Evolutionary conservation across 306 rosid genomes (phyloP), one percentile per base, ranked within the genome.

Genomic region (Lathyrus tuberosus): DNA sequence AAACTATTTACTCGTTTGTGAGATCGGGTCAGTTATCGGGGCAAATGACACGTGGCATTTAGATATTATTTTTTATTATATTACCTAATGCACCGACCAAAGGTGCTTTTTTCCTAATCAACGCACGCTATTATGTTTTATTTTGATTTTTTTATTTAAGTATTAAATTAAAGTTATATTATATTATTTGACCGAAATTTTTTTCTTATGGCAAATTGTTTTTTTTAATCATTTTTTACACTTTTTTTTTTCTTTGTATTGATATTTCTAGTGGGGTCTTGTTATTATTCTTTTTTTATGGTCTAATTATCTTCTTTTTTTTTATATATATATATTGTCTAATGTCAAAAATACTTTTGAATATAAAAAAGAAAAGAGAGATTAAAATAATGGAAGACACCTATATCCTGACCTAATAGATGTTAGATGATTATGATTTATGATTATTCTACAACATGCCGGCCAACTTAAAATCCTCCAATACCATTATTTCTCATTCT

Each of bases 1-100:
- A 66, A 46, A 76, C 68, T 54, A 67, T 10, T 2, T 20, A 20
- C 2, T 0, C 31, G 10, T 24, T 17, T 1, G 77, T 26, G 62
- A 64, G 26, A 75, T 42, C 47, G 46, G 69, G 74, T 63, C 35
- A 1, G 8, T 9, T 16, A 13, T 6, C 46, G 20, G 51, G 38
- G 18, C 44, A 72, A 16, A 7, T 31, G 77, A 47, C 81, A 74
- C 81, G 81, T 85, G 81, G 41, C 70, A 16, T 46, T 63, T n/a
- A 9, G 7, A 38, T 5, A 3, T 15, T 8, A 15, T 13, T 28
- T 30, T 15, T 47, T 7, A 6, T 15, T 46, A 22, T 2, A 10
- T 12, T 46, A 30, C 26, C 9, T 57, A 12, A 6, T 43, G 28
- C 17, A 5, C 62, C 72, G 46, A 49, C 72, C 47, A 67, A 26